These are phyloP conservation scores for Nigrospora oryzae DNA, from an alignment of 2,329 filamentous ascomycete genomes.

Conservation along the genomic window DNA sequence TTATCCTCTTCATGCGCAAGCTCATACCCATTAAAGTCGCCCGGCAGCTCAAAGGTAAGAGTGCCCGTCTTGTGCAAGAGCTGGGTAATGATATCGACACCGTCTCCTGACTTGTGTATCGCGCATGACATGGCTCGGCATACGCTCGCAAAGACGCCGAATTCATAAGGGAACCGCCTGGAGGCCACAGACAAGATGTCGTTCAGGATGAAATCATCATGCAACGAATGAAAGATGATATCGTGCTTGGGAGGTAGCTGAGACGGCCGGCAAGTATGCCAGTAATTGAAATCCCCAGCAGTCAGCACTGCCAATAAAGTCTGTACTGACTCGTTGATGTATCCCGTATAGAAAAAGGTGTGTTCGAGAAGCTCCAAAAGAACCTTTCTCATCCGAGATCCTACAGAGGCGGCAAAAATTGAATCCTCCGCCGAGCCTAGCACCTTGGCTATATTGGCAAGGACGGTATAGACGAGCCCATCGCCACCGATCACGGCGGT, in stretches of 20 bases:
- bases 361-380: constrained; percentile 65
- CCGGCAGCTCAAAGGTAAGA: constrained; percentile 70
- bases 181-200: constrained; percentile 60
- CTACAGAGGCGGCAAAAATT: constrained; percentile 45
- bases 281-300: constrained; percentile 38
- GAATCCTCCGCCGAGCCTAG: constrained; percentile 36
- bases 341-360: constrained; percentile 59
- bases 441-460: constrained; percentile 39
- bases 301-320: constrained; percentile 58
- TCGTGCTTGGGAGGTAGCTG: constrained; percentile 29
- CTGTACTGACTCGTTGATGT: constrained; percentile 62
- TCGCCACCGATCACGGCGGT: constrained; percentile 34
- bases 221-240: constrained; percentile 33
- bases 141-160: constrained; percentile 66
- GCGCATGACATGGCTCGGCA: constrained; percentile 56
- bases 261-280: constrained; percentile 36
- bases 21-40: constrained; percentile 64
- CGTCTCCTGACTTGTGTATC: constrained; percentile 22
- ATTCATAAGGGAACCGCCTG: constrained; percentile 78
- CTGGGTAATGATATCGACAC: constrained; percentile 42
- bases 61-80: constrained; percentile 61
- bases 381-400: constrained; percentile 52
- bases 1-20: constrained; percentile 81
- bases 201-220: constrained; percentile 48
- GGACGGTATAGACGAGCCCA: constrained; percentile 44